Evolutionary conservation across 2,329 filamentous ascomycete genomes (phyloP).

Genomic region (Sporothrix brasiliensis): DNA sequence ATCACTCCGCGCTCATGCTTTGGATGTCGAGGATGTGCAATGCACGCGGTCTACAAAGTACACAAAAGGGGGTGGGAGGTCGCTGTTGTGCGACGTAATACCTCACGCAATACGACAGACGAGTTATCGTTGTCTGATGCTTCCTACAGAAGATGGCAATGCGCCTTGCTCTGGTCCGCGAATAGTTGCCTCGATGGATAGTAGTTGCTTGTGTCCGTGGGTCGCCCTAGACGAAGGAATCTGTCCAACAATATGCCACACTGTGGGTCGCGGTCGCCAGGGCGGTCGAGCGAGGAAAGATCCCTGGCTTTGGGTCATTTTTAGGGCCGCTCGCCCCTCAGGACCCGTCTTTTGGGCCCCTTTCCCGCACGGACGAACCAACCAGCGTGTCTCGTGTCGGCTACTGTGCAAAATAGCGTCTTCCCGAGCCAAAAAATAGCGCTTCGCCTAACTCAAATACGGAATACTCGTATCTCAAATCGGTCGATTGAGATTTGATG

Average conservation of each 20-base stretch:
- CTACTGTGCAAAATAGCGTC: neutral
- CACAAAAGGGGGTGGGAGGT: too few relatives aligned
- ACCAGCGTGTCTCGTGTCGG: neutral
- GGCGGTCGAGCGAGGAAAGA: neutral
- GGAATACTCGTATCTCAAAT: constrained; percentile 14
- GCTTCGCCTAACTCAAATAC: constrained; percentile 10
- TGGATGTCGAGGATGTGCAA: neutral
- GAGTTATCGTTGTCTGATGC: neutral
- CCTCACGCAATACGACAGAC: neutral
- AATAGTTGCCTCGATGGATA: constrained; percentile 22
- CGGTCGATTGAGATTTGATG: constrained; percentile 10
- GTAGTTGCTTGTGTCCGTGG: neutral
- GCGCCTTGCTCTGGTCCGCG: neutral
- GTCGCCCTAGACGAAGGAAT: too few relatives aligned
- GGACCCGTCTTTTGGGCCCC: too few relatives aligned
- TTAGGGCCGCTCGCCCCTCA: too few relatives aligned
- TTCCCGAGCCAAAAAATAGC: constrained; percentile 8
- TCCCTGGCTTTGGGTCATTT: too few relatives aligned
- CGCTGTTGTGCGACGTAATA: neutral
- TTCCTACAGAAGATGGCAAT: neutral
- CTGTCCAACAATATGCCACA: neutral
- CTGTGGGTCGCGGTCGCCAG: neutral
- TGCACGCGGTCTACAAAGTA: too few relatives aligned
- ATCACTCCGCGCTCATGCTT: neutral
- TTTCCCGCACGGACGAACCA: constrained; percentile 5